Evolutionary conservation across 176 grass and related monocot species (phyloP).

Genomic region (Aegilops tauschii): DNA sequence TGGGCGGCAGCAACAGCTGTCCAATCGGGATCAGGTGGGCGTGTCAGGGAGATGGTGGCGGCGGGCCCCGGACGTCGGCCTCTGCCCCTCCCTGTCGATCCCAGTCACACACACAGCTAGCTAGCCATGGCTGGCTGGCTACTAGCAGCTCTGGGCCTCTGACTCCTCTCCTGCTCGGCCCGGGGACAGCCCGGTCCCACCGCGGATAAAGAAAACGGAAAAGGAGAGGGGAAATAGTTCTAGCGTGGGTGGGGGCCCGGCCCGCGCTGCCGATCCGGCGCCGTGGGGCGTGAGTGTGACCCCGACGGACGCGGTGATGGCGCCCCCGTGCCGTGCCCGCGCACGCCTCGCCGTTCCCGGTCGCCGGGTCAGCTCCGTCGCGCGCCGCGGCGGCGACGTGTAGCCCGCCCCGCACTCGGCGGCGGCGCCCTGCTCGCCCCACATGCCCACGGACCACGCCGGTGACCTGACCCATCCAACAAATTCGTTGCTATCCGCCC

Average conservation of each 20-base stretch:
- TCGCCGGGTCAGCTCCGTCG: neutral
- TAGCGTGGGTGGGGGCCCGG: neutral
- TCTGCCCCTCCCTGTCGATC: neutral
- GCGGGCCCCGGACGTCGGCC: constrained; percentile 29
- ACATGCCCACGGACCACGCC: neutral
- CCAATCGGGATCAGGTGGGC: constrained; percentile 64
- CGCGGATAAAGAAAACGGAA: constrained; percentile 25
- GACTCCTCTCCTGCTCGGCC: neutral
- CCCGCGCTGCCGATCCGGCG: neutral
- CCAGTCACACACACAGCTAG: constrained; percentile 11
- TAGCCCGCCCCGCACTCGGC: neutral
- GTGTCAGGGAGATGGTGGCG: constrained; percentile 46
- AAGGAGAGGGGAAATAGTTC: neutral
- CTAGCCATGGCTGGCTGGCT: neutral
- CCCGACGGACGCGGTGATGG: neutral
- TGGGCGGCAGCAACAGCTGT: constrained; percentile 50
- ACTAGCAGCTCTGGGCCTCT: neutral
- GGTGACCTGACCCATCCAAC: neutral
- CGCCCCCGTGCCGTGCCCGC: neutral
- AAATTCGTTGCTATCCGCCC: neutral
- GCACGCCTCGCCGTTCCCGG: neutral
- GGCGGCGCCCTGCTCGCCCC: constrained; percentile 2
- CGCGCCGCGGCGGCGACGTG: neutral
- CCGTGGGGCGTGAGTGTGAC: constrained; percentile 3
- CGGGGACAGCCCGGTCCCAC: constrained; percentile 25